Base-by-base conservation (phyloP, 768 basidiomycete genomes). In the Brasilioporus rufonigricans region DNA sequence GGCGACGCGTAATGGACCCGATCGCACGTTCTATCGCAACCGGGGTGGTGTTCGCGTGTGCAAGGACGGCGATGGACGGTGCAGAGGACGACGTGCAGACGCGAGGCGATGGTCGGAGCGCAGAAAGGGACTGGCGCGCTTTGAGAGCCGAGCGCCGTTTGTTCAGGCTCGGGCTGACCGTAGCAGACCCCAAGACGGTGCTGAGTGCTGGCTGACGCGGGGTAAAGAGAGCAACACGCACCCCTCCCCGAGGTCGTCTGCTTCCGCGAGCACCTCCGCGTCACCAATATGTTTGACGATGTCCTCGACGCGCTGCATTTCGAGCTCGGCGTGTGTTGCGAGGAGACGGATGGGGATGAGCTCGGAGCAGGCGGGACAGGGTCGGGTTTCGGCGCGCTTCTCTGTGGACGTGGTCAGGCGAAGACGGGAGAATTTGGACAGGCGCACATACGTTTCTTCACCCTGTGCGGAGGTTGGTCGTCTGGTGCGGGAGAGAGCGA, bases 361-460 rank as follows among this genome's bases (percentile, higher is more conserved):
- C 65, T 92, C 89, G 14, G 77, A 73, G 70, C 90, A 93, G 36
- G 87, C 81, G 2, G 90, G 91, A 64, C 90, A 93, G 55, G 75
- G 74, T 53, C 83, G 77, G 3, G 87, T 92, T 65, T 91, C 89
- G 18, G 86, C 89, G 41, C 85, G 82, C 67, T 83, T 88, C 4
- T 77, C 87, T 89, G 53, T 48, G 49, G 26, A 29, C 2, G 46
- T 38, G 48, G 47, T 56, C 11, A 55, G 44, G 5, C 31, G 16
- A 27, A 23, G 11, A 41, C 7, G 23, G 8, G 38, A 12, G n/a
- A 4, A 33, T 27, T 29, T 35, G 12, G 21, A 32, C 31, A 39
- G 41, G 48, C 48, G 39, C 43, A 71, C 79, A 60, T 63, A 81
- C 82, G 69, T 75, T 81, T 80, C 74, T 82, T 84, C 18, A 71